These are phyloP conservation scores for Mycothermus thermophilus DNA, from an alignment of 495 filamentous ascomycete genomes.

Conservation along the genomic window DNA sequence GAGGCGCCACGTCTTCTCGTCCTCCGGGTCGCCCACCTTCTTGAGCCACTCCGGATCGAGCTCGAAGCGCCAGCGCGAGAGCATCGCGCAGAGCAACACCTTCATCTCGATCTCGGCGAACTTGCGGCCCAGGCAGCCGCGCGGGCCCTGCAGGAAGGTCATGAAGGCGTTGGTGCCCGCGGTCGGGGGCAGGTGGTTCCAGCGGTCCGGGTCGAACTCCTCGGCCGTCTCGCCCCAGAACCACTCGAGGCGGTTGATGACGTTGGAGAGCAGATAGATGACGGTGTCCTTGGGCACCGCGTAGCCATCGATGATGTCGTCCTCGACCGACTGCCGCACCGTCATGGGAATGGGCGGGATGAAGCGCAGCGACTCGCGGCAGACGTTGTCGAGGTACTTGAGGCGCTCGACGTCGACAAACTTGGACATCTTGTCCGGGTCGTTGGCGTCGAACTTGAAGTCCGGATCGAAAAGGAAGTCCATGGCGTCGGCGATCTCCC, in stretches of 20 bases:
- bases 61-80: slow-evolving; percentile 24
- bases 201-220: slow-evolving; percentile 27
- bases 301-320: slow-evolving; percentile 17
- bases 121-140: slow-evolving; percentile 27
- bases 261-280: slow-evolving; percentile 23
- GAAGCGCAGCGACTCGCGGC: slow-evolving; percentile 35
- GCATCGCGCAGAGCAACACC: slow-evolving; percentile 21
- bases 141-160: slow-evolving; percentile 27
- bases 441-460: slow-evolving; percentile 1
- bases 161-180: slow-evolving; percentile 23
- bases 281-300: slow-evolving; percentile 19
- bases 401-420: too few relatives aligned
- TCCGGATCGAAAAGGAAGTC: slow-evolving; percentile 28
- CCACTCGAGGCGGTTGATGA: slow-evolving; percentile 24
- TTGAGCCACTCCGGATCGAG: slow-evolving; percentile 21
- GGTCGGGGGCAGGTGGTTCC: slow-evolving; percentile 21
- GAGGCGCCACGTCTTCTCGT: slow-evolving; percentile 41
- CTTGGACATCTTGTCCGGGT: slow-evolving; percentile 20
- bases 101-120: slow-evolving; percentile 32
- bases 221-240: slow-evolving; percentile 26
- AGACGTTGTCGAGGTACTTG: slow-evolving; percentile 32
- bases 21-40: slow-evolving; percentile 37
- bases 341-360: slow-evolving; percentile 34
- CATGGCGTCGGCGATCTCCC: slow-evolving; percentile 24
- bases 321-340: slow-evolving; percentile 20